Percentiles rank a stretch among this genome's conserved stretches.
phyloP scores from a whole-genome alignment of 2,329 filamentous ascomycete species.

The Aspergillus sp. region DNA sequence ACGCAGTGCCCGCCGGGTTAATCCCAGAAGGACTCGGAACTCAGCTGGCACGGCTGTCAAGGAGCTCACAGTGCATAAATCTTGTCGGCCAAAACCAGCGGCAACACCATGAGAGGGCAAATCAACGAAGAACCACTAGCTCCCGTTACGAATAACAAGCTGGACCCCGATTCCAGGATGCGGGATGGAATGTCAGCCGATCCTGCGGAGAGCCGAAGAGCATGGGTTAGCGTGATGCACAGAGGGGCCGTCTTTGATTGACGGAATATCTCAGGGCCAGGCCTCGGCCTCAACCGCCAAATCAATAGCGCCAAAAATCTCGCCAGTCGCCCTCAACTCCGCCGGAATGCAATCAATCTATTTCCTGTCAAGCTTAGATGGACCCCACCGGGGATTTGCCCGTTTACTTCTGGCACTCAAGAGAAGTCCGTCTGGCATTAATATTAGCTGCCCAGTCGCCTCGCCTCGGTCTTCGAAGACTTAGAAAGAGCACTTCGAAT shows the following conservation, averaged over 20 bases:
- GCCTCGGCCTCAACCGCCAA: conserved; percentile 17
- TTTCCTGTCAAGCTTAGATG: conserved; percentile 10
- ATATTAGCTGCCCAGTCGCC: conserved; percentile 19
- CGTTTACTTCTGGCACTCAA: conserved; percentile 18
- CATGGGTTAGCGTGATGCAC: not conserved
- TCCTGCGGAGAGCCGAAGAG: conserved; percentile 14
- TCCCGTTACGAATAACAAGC: conserved; percentile 7
- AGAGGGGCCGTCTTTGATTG: conserved; percentile 19
- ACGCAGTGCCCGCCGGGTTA: conserved; percentile 11
- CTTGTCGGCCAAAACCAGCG: not conserved
- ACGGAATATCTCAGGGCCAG: conserved; percentile 21
- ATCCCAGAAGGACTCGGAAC: conserved; percentile 6
- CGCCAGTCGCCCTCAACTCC: not conserved
- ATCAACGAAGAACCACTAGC: conserved; percentile 4
- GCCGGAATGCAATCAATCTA: conserved; percentile 2
- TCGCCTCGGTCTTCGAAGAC: conserved; percentile 9
- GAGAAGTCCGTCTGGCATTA: conserved; percentile 19
- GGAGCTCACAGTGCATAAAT: not conserved
- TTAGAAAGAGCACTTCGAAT: conserved; percentile 5
- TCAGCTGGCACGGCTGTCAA: not conserved
- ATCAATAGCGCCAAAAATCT: conserved; percentile 12
- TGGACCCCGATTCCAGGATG: not conserved
- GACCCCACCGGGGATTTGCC: conserved; percentile 35
- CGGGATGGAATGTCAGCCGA: conserved; percentile 11
- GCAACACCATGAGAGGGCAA: not conserved